A percentile compares a stretch with the other conserved stretches of the same genome.
phyloP scores from a whole-genome alignment of 345 rosid species.

The Combretum micranthum region DNA sequence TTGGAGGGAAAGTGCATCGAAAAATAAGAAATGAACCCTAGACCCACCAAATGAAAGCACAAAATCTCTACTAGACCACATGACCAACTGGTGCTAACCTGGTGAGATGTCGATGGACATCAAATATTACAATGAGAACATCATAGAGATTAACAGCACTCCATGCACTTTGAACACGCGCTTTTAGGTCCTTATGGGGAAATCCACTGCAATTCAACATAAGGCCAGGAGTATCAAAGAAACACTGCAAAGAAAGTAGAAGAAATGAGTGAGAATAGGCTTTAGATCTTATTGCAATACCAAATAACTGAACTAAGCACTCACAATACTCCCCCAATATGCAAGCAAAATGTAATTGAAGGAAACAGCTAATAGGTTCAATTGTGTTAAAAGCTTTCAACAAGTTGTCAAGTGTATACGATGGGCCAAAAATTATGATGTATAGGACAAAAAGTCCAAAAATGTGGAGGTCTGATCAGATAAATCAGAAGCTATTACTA shows the following conservation, averaged over 20 bases:
- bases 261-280: slow-evolving; percentile 4
- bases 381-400: too few relatives aligned
- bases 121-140: slow-evolving; percentile 82
- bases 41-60: too few relatives aligned
- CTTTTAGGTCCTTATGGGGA: slow-evolving; percentile 68
- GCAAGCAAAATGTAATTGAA: too few relatives aligned
- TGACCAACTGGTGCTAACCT: slow-evolving; percentile 31
- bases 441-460: too few relatives aligned
- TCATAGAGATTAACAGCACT: slow-evolving; percentile 69
- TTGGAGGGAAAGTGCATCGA: too few relatives aligned
- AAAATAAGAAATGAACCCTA: too few relatives aligned
- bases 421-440: too few relatives aligned
- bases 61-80: too few relatives aligned
- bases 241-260: slow-evolving; percentile 43
- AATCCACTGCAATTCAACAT: slow-evolving; percentile 55
- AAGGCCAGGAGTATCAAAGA: slow-evolving; percentile 93
- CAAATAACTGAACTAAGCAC: background rate
- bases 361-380: too few relatives aligned
- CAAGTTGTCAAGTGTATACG: too few relatives aligned
- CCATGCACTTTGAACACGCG: slow-evolving; percentile 85
- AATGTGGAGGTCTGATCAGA: too few relatives aligned
- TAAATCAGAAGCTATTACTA: too few relatives aligned
- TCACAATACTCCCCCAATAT: background rate
- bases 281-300: slow-evolving; percentile 2
- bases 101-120: slow-evolving; percentile 80